These are phyloP conservation scores for Dentipellis fragilis DNA, from an alignment of 768 basidiomycete species.

Conservation along the genomic window DNA sequence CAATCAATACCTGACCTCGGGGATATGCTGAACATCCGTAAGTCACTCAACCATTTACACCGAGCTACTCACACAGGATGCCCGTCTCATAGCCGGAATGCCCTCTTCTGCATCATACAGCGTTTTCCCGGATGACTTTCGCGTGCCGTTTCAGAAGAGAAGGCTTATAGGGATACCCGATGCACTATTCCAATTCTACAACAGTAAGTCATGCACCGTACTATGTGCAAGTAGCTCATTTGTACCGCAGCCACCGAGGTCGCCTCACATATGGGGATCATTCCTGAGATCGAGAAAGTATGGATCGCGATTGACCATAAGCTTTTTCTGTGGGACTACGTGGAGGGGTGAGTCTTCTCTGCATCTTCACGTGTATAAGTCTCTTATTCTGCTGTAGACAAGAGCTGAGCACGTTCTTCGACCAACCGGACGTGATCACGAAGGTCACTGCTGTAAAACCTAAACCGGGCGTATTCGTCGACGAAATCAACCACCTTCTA, in stretches of 20 bases:
- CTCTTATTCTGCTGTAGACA: slow-evolving; percentile 36
- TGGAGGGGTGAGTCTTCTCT: slow-evolving; percentile 62
- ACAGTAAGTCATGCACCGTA: slow-evolving; percentile 32
- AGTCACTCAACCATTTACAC: slow-evolving; percentile 4
- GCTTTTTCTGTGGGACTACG: slow-evolving; percentile 93
- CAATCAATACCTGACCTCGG: slow-evolving; percentile 69
- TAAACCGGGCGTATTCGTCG: slow-evolving; percentile 80
- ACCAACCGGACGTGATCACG: slow-evolving; percentile 84
- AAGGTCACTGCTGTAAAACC: slow-evolving; percentile 84
- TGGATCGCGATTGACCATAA: slow-evolving; percentile 96
- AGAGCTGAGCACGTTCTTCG: slow-evolving; percentile 85
- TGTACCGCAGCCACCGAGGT: slow-evolving; percentile 45
- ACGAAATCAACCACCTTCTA: slow-evolving; percentile 82
- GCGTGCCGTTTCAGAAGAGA: slow-evolving; percentile 73
- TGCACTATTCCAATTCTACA: slow-evolving; percentile 67
- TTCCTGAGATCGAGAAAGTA: slow-evolving; percentile 87
- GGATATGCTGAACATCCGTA: slow-evolving; percentile 55
- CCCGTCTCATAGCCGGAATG: slow-evolving; percentile 35
- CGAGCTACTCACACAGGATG: background rate
- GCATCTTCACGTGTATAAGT: background rate
- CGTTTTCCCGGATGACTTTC: slow-evolving; percentile 65
- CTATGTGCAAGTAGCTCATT: slow-evolving; percentile 12
- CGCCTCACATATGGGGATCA: slow-evolving; percentile 78
- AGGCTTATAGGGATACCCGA: slow-evolving; percentile 72
- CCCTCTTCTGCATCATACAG: slow-evolving; percentile 73